Base-by-base conservation (phyloP, 805 yeast species). In the Starmerella powellii region DNA sequence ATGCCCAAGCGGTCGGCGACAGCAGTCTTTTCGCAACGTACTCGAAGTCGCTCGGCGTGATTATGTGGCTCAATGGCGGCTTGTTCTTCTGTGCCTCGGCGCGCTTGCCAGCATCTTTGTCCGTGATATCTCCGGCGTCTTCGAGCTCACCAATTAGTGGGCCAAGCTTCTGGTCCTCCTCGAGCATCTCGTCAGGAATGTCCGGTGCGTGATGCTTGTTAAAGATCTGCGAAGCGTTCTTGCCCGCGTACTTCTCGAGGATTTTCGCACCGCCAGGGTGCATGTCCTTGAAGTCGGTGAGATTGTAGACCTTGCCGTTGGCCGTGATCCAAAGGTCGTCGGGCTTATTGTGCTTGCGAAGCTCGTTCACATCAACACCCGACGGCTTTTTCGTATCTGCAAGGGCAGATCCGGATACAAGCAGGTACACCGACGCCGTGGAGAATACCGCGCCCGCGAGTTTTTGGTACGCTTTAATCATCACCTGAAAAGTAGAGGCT, bases 161-260 rank as follows among this genome's bases (percentile, higher is more conserved):
- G 3, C 88, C 91, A 31, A 82, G 60, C 52, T 76, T 76, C 55
- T 77, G 74, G 21, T 74, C 76, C 23, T 57, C 60, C 11, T 75
- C 72, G 28, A 80, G 63, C 55, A 66, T 73, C 53, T 75, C 74
- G 32, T 73, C 76, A 38, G 88, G 68, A 6, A 84, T 78, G 54
- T 86, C 95, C 15, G 78, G 73, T 0, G 97, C 88, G 60, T 88
- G 98, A 44, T 87, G 70, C 13, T 94, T 94, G 47, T 80, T 84
- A 58, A 85, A 88, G 8, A 82, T 74, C 52, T 78, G 76, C 10
- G 91, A 78, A 11, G 88, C 93, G 53, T 81, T 84, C 47, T 71
- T 73, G 16, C 91, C 91, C 13, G 71, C 71, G 38, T 60, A 74
- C 55, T 71, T 71, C 45, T 73, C 60, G 30, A 76, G 71, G 43